Evolutionary conservation across 2,329 filamentous ascomycete species (phyloP).

Genomic region (Chalaropsis thielavioides): DNA sequence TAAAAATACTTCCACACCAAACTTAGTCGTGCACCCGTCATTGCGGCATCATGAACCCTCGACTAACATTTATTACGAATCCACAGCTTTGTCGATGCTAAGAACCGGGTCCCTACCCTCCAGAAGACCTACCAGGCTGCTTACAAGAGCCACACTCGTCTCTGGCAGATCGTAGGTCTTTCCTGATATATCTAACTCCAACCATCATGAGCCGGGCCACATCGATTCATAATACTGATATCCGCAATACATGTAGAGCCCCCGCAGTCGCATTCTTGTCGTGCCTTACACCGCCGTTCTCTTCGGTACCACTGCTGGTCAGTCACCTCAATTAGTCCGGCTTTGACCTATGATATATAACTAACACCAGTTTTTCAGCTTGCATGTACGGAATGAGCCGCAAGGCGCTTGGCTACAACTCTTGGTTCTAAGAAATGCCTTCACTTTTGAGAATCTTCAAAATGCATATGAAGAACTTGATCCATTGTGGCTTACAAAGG

Average conservation of each 20-base stretch:
- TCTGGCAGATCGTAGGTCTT: constrained; percentile 63
- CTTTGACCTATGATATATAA: not conserved
- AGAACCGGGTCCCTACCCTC: constrained; percentile 61
- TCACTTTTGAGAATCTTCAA: not conserved
- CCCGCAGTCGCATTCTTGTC: constrained; percentile 50
- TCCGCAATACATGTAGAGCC: constrained; percentile 32
- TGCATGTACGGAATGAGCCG: constrained; percentile 59
- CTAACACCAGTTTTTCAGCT: constrained; percentile 27
- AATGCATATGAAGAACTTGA: not conserved
- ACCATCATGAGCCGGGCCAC: not conserved
- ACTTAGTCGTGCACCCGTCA: not conserved
- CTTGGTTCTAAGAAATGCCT: constrained; percentile 47
- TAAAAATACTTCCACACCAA: not conserved
- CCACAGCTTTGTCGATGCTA: constrained; percentile 48
- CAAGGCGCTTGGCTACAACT: constrained; percentile 64
- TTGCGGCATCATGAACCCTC: too few relatives aligned
- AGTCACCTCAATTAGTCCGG: constrained; percentile 24
- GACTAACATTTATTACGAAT: constrained; percentile 19
- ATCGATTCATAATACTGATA: constrained; percentile 15
- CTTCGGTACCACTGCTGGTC: constrained; percentile 49
- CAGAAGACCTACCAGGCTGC: constrained; percentile 64
- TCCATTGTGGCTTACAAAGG: not conserved
- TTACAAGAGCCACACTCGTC: constrained; percentile 51
- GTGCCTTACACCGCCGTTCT: constrained; percentile 53
- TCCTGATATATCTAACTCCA: not conserved